Conservation (phyloP, 331 rosid genomes). For the Malus hybrid region DNA sequence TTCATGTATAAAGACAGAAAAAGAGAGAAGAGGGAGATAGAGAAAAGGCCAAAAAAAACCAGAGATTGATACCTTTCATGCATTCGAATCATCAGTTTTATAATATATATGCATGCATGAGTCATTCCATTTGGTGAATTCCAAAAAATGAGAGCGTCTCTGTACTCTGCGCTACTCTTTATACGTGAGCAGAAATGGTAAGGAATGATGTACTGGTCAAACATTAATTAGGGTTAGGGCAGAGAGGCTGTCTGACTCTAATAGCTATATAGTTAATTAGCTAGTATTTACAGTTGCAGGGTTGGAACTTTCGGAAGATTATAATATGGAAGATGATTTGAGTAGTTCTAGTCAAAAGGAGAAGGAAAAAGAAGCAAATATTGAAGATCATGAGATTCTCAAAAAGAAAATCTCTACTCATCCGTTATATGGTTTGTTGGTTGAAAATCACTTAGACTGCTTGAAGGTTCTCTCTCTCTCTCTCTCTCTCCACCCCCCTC, state of each 20-base stretch:
- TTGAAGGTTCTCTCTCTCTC: conserved; percentile 43
- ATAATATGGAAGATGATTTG: neutral
- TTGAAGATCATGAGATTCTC: conserved; percentile 39
- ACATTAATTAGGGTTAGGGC: neutral
- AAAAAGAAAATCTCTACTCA: conserved; percentile 65
- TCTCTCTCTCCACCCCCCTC: too few relatives aligned
- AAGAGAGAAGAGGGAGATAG: conserved; percentile 9
- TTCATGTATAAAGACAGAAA: conserved; percentile 42
- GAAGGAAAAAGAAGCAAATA: conserved; percentile 6
- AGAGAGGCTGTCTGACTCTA: neutral
- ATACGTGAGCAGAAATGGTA: conserved; percentile 10
- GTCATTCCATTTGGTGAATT: conserved; percentile 44
- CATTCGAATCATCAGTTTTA: neutral
- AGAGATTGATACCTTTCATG: neutral
- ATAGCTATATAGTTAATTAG: neutral
- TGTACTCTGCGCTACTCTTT: neutral
- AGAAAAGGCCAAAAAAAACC: conserved; percentile 25
- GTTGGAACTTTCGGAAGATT: neutral
- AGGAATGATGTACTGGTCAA: neutral
- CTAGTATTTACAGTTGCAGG: neutral
- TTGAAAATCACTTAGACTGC: conserved; percentile 69
- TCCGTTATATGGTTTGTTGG: conserved; percentile 54
- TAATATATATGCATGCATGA: conserved; percentile 45
- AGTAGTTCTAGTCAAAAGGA: neutral
- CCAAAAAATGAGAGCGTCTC: conserved; percentile 51